Conservation (phyloP, 257 asterid genomes). For the Eustoma russellianum region DNA sequence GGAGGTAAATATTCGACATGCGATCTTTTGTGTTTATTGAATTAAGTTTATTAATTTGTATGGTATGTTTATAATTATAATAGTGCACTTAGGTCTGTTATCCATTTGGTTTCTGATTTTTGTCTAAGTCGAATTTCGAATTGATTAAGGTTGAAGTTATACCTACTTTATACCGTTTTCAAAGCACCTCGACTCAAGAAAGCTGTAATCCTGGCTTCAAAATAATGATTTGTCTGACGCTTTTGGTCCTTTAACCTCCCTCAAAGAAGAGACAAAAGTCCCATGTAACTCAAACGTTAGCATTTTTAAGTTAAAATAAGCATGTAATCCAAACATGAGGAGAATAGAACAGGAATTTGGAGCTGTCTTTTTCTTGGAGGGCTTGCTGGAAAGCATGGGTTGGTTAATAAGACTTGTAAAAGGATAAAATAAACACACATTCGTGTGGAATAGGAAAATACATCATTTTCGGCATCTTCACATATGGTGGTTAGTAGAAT, state of each 20-base stretch:
- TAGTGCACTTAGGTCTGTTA: no score
- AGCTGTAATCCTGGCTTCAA: conserved; percentile 2
- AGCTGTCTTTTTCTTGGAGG: not conserved
- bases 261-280: not conserved
- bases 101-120: no score
- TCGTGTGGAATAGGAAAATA: conserved; percentile 12
- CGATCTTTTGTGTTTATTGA: no score
- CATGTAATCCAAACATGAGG: conserved; percentile 6
- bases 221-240: conserved; percentile 16
- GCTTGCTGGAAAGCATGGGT: no score
- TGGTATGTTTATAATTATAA: no score
- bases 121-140: no score
- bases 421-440: conserved; percentile 17
- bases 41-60: no score
- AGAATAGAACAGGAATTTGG: conserved; percentile 2
- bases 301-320: conserved; percentile 17
- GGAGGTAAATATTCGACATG: no score
- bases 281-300: conserved; percentile 19
- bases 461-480: conserved; percentile 40
- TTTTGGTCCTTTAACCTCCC: conserved; percentile 3
- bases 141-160: no score
- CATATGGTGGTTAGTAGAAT: not conserved
- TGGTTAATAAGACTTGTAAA: no score
- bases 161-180: no score
- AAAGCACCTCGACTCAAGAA: no score